These are phyloP conservation scores for Desmodesmus armatus DNA, from an alignment of 139 green algal species.

Conservation along the genomic window DNA sequence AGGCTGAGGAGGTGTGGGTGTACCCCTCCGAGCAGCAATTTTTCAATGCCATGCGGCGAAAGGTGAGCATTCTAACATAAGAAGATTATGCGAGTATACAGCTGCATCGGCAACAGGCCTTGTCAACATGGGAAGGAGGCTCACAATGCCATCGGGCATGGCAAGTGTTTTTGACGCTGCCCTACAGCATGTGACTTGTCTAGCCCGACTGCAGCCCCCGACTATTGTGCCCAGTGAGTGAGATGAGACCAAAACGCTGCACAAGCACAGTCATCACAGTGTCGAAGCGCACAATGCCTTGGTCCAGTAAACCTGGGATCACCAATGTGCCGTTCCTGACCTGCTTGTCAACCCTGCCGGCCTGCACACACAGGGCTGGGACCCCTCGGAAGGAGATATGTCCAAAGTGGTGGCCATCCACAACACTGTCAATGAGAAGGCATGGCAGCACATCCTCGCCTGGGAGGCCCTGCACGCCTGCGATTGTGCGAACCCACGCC, in stretches of 20 bases:
- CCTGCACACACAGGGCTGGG: conserved; percentile 85
- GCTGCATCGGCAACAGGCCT: not conserved
- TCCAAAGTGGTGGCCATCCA: conserved; percentile 91
- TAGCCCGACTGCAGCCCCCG: too few relatives aligned
- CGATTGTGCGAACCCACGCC: conserved; percentile 66
- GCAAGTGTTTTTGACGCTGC: too few relatives aligned
- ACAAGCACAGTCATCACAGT: too few relatives aligned
- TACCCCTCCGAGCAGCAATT: conserved; percentile 95
- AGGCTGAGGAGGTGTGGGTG: conserved; percentile 70
- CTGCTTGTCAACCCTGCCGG: too few relatives aligned
- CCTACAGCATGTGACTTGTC: too few relatives aligned
- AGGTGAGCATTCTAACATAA: conserved; percentile 65
- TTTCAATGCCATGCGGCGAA: conserved; percentile 93
- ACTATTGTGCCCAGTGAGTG: too few relatives aligned
- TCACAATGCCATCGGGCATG: too few relatives aligned
- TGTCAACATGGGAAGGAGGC: too few relatives aligned
- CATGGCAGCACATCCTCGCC: conserved; percentile 85
- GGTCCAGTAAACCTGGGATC: too few relatives aligned
- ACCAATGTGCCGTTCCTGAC: too few relatives aligned
- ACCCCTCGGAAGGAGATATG: conserved; percentile 85
- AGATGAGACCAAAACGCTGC: too few relatives aligned
- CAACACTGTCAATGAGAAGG: conserved; percentile 95
- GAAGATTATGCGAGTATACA: not conserved
- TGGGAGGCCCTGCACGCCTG: conserved; percentile 82
- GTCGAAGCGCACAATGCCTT: too few relatives aligned